These are phyloP conservation scores for Mucor indicus DNA, from an alignment of 371 early-diverging fungal genomes.

Conservation along the genomic window DNA sequence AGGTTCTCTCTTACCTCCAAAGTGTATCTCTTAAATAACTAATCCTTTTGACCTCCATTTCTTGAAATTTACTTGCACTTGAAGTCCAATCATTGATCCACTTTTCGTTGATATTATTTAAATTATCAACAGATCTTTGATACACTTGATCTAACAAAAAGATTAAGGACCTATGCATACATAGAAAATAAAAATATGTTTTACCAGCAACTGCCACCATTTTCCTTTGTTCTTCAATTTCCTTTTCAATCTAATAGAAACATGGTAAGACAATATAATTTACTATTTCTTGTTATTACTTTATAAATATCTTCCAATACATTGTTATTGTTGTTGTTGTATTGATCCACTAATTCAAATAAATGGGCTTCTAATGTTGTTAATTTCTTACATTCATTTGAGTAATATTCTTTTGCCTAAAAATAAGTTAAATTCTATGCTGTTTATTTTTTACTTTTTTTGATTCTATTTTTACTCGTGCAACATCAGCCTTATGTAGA, in stretches of 20 bases:
- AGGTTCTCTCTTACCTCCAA: constrained; percentile 41
- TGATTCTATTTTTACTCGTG: constrained; percentile 27
- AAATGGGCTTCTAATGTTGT: constrained; percentile 10
- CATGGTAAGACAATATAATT: constrained; percentile 13
- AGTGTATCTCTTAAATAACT: constrained; percentile 34
- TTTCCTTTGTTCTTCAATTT: constrained; percentile 27
- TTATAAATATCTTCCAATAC: background rate
- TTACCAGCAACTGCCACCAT: constrained; percentile 23
- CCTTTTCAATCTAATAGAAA: constrained; percentile 25
- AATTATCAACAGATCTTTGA: constrained; percentile 29
- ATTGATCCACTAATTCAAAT: no score
- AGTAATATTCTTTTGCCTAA: constrained; percentile 28
- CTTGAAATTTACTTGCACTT: constrained; percentile 36
- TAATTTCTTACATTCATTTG: constrained; percentile 14
- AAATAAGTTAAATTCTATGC: no score
- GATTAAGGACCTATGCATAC: background rate
- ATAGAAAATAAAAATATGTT: background rate
- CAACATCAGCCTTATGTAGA: constrained; percentile 38
- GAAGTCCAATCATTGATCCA: constrained; percentile 35
- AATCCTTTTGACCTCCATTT: constrained; percentile 42
- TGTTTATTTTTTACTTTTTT: constrained; percentile 4
- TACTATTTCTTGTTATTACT: background rate
- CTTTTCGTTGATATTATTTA: constrained; percentile 24
- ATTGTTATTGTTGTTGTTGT: background rate
- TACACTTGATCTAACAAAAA: constrained; percentile 38